A percentile compares a stretch with the other conserved stretches of the same genome.
These are phyloP conservation scores for Fusarium sp. DNA, from an alignment of 2,329 filamentous ascomycete genomes.

Conservation along the genomic window DNA sequence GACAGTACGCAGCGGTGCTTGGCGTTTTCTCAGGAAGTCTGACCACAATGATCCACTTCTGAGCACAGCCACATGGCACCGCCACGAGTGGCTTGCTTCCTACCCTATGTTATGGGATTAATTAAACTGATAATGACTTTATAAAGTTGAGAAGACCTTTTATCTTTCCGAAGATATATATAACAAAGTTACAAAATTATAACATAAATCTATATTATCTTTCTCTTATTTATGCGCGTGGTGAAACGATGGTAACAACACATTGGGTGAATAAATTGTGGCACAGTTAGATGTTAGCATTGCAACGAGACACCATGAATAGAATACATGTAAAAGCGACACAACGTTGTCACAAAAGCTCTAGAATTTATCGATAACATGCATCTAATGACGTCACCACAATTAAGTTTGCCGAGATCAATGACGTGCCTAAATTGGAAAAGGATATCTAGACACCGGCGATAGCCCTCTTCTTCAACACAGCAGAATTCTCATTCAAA, in stretches of 20 bases:
- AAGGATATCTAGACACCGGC: neutral
- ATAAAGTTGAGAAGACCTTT: neutral
- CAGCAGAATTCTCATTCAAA: slow-evolving; percentile 8
- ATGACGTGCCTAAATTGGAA: neutral
- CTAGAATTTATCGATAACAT: too few species aligned
- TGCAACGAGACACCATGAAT: too few species aligned
- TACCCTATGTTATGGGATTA: neutral
- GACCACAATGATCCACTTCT: neutral
- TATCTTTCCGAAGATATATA: neutral
- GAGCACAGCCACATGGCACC: neutral
- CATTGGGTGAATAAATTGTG: too few species aligned
- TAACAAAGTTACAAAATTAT: fast-evolving
- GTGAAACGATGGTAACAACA: too few species aligned
- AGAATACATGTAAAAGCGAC: too few species aligned
- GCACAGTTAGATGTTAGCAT: too few species aligned
- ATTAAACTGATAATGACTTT: neutral
- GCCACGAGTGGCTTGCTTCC: neutral
- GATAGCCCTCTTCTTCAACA: slow-evolving; percentile 11
- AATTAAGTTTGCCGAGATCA: too few species aligned
- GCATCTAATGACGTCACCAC: neutral
- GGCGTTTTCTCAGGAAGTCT: neutral
- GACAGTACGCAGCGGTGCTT: neutral
- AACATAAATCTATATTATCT: fast-evolving
- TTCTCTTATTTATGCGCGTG: too few species aligned
- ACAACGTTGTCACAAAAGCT: too few species aligned